Evolutionary conservation across 78 protist species (phyloP).

Genomic region (Polysphondylium violaceum): DNA sequence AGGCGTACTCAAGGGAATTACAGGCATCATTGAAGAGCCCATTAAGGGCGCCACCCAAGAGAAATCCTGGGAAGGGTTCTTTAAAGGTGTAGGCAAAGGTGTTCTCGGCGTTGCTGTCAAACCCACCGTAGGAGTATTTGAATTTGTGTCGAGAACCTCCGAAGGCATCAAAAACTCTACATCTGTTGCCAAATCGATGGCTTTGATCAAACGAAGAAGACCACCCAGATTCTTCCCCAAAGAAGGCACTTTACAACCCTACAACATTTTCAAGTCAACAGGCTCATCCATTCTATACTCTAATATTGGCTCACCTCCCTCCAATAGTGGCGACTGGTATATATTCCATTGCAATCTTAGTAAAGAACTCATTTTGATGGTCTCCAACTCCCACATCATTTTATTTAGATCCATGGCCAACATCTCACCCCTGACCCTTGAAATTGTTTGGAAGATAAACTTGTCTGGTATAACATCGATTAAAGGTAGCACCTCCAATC

Average conservation of each 20-base stretch:
- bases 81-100: slow-evolving; percentile 94
- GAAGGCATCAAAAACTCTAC: slow-evolving; percentile 86
- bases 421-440: not conserved
- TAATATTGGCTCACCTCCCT: slow-evolving; percentile 47
- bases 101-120: slow-evolving; percentile 88
- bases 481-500: not conserved
- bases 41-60: slow-evolving; percentile 85
- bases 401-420: not conserved
- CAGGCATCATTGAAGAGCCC: slow-evolving; percentile 91
- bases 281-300: slow-evolving; percentile 47
- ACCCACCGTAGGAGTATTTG: slow-evolving; percentile 91
- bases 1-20: slow-evolving; percentile 86
- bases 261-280: slow-evolving; percentile 25
- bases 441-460: slow-evolving; percentile 48
- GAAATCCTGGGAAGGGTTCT: slow-evolving; percentile 84
- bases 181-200: slow-evolving; percentile 56
- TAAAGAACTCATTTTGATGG: not conserved
- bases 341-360: slow-evolving; percentile 33
- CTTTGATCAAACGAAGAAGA: slow-evolving; percentile 30
- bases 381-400: slow-evolving; percentile 17
- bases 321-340: slow-evolving; percentile 29
- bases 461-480: slow-evolving; percentile 31
- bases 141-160: slow-evolving; percentile 72
- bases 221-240: slow-evolving; percentile 71
- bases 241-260: slow-evolving; percentile 43